Conservation (phyloP, 306 rosid species). For the Corylus avellana region DNA sequence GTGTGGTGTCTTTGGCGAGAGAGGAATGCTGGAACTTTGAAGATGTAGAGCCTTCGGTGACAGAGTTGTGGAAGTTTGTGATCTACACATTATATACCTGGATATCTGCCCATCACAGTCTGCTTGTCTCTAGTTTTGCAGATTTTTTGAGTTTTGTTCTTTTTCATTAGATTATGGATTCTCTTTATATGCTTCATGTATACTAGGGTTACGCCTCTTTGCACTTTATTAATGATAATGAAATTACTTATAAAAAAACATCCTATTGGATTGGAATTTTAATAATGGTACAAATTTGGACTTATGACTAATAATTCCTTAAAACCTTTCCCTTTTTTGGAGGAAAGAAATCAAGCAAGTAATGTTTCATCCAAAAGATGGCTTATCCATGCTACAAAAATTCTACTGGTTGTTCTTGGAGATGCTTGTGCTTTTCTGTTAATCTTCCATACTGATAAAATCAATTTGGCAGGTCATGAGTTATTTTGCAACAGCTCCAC, state of each 20-base stretch:
- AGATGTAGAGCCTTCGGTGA: too few relatives aligned
- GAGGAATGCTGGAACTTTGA: too few relatives aligned
- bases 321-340: background rate
- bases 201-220: too few relatives aligned
- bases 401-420: constrained; percentile 6
- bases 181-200: too few relatives aligned
- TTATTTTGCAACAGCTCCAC: constrained; percentile 69
- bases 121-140: too few relatives aligned
- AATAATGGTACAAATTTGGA: background rate
- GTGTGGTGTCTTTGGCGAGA: too few relatives aligned
- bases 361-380: constrained; percentile 4
- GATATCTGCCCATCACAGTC: too few relatives aligned
- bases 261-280: background rate
- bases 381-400: constrained; percentile 7
- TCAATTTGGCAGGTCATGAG: constrained; percentile 73
- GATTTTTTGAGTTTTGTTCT: too few relatives aligned
- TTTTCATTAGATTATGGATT: too few relatives aligned
- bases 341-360: background rate
- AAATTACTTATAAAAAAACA: background rate
- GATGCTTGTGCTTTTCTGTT: constrained; percentile 15
- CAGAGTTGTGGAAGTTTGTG: too few relatives aligned
- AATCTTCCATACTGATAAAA: constrained; percentile 22
- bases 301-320: background rate
- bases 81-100: too few relatives aligned
- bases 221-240: too few relatives aligned